Evolutionary conservation across 2,329 filamentous ascomycete genomes (phyloP).

Genomic region (Cercospora sp.): DNA sequence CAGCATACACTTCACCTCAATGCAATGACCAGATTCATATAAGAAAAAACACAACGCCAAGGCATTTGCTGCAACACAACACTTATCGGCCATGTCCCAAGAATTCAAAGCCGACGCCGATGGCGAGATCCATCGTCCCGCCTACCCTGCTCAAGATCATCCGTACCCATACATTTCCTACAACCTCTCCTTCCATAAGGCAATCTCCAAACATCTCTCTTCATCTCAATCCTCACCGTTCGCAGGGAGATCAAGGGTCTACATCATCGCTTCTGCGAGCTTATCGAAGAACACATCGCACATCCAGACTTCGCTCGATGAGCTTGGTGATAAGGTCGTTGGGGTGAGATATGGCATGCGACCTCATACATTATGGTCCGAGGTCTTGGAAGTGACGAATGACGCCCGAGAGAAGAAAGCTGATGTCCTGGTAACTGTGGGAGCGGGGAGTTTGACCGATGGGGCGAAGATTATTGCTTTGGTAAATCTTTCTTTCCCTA

Average conservation of each 20-base stretch:
- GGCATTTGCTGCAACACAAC: not conserved
- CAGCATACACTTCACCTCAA: too few species aligned
- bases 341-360: constrained; percentile 55
- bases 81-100: too few species aligned
- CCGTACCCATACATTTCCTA: constrained; percentile 49
- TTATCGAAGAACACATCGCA: constrained; percentile 50
- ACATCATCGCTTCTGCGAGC: constrained; percentile 55
- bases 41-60: too few species aligned
- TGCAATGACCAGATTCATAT: too few species aligned
- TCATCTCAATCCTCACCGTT: not conserved
- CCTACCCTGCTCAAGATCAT: constrained; percentile 2
- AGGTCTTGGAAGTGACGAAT: constrained; percentile 52
- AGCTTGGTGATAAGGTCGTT: constrained; percentile 47
- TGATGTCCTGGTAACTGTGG: constrained; percentile 57
- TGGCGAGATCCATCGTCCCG: constrained; percentile 16
- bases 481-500: too few species aligned
- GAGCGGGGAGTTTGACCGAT: constrained; percentile 58
- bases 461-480: constrained; percentile 56
- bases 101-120: not conserved
- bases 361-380: constrained; percentile 56
- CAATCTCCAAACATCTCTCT: constrained; percentile 47
- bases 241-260: constrained; percentile 41
- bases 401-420: constrained; percentile 44
- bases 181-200: constrained; percentile 50
- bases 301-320: constrained; percentile 45